These are phyloP conservation scores for Aquilaria malaccensis DNA, from an alignment of 345 rosid genomes.

Conservation along the genomic window DNA sequence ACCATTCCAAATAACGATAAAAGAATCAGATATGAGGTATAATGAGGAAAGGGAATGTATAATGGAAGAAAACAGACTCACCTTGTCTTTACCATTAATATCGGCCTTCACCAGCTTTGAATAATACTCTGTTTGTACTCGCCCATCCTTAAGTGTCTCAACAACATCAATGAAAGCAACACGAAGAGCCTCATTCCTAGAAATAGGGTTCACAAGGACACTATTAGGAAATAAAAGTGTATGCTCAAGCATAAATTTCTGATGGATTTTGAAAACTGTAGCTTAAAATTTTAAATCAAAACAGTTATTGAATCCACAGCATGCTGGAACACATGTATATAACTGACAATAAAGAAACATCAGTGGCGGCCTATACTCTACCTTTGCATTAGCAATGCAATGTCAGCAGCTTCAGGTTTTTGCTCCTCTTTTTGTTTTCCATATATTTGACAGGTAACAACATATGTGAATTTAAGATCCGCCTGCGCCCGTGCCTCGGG, in stretches of 20 bases:
- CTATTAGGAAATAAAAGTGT: not conserved
- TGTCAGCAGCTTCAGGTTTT: slow-evolving; percentile 89
- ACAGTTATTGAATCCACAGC: not conserved
- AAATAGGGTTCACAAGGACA: slow-evolving; percentile 13
- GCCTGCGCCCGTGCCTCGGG: slow-evolving; percentile 90
- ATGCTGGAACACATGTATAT: slow-evolving; percentile 4
- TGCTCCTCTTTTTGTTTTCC: slow-evolving; percentile 96
- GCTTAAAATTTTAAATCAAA: not conserved
- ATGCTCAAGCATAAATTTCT: not conserved
- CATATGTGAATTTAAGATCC: slow-evolving; percentile 90
- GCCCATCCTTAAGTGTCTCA: slow-evolving; percentile 70
- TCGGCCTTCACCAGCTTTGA: slow-evolving; percentile 97
- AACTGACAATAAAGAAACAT: not conserved
- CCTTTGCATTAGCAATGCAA: slow-evolving; percentile 95
- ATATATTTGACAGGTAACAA: slow-evolving; percentile 93
- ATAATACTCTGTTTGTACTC: slow-evolving; percentile 62
- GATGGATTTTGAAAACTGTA: not conserved
- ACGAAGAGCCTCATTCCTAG: slow-evolving; percentile 97
- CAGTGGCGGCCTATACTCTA: slow-evolving; percentile 13
- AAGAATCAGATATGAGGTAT: no score
- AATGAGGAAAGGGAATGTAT: no score
- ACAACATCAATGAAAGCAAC: slow-evolving; percentile 92
- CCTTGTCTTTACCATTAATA: slow-evolving; percentile 96
- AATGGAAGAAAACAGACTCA: slow-evolving; percentile 11
- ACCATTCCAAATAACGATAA: no score